Evolutionary conservation across 495 filamentous ascomycete genomes (phyloP).

Genomic region (Viridothelium virens): DNA sequence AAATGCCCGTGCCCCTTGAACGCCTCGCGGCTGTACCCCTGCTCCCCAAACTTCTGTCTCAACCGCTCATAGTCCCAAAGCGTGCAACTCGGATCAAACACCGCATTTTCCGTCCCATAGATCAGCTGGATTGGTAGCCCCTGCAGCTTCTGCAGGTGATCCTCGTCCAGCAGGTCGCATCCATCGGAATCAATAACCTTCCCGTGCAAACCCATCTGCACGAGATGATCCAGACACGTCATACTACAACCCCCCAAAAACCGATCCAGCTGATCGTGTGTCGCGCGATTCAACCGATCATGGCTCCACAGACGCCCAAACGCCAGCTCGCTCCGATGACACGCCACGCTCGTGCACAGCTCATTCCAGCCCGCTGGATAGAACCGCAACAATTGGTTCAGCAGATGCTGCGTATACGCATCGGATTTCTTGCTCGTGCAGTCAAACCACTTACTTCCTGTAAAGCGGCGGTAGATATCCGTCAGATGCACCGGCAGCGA

Average conservation of each 20-base stretch:
- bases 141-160: conserved; percentile 45
- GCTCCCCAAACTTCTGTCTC: conserved; percentile 45
- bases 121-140: conserved; percentile 53
- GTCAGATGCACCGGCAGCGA: conserved; percentile 43
- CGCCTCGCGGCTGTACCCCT: conserved; percentile 45
- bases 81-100: conserved; percentile 52
- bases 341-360: conserved; percentile 55
- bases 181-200: conserved; percentile 45
- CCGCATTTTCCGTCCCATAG: conserved; percentile 52
- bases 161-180: conserved; percentile 37
- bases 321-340: conserved; percentile 52
- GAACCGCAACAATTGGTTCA: conserved; percentile 53
- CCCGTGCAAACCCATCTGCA: conserved; percentile 48
- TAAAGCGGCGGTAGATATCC: conserved; percentile 39
- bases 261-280: conserved; percentile 53
- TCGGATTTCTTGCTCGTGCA: conserved; percentile 43
- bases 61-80: conserved; percentile 50
- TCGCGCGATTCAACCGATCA: conserved; percentile 53
- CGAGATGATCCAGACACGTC: conserved; percentile 48
- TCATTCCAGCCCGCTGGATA: conserved; percentile 52
- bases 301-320: conserved; percentile 58
- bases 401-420: conserved; percentile 40
- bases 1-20: conserved; percentile 60
- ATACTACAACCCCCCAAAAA: conserved; percentile 60
- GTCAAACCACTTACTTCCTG: conserved; percentile 47